A percentile compares a stretch with the other conserved stretches of the same genome.
These are phyloP conservation scores for Collybia sordida DNA, from an alignment of 768 basidiomycete species.

Conservation along the genomic window DNA sequence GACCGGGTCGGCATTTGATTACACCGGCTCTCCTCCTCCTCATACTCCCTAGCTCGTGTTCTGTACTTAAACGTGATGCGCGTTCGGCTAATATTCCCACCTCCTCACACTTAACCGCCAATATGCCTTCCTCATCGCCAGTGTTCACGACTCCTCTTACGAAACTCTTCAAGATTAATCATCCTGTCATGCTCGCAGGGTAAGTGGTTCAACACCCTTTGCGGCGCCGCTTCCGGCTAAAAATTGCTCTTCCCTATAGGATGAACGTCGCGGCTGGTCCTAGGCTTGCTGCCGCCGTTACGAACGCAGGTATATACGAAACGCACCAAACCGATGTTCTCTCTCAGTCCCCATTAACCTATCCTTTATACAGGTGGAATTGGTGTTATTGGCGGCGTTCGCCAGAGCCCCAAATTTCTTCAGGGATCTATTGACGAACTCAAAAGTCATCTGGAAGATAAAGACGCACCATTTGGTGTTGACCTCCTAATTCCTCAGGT, in stretches of 20 bases:
- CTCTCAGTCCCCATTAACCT: no score
- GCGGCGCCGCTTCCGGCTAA: no score
- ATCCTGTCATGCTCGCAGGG: constrained; percentile 85
- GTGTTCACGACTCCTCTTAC: constrained; percentile 76
- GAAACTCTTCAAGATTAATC: constrained; percentile 71
- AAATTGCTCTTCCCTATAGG: constrained; percentile 31
- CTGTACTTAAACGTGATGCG: no score
- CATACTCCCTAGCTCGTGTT: no score
- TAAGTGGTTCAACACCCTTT: constrained; percentile 11
- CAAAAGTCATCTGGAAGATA: constrained; percentile 72
- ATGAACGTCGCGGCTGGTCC: constrained; percentile 91
- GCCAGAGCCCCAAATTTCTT: constrained; percentile 72
- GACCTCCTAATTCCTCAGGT: constrained; percentile 84
- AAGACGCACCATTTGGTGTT: constrained; percentile 76
- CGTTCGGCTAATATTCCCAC: no score
- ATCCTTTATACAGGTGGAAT: constrained; percentile 52
- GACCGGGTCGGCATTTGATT: no score
- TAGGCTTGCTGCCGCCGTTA: constrained; percentile 83
- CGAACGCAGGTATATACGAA: constrained; percentile 65
- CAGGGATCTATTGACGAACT: constrained; percentile 67
- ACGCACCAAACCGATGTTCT: not conserved
- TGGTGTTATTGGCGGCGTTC: constrained; percentile 85
- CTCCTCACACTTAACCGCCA: constrained; percentile 1
- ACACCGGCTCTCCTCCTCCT: no score
- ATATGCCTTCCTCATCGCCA: constrained; percentile 66